These are phyloP conservation scores for Malania oleifera DNA, from an alignment of 164 flowering plant genomes.

Conservation along the genomic window DNA sequence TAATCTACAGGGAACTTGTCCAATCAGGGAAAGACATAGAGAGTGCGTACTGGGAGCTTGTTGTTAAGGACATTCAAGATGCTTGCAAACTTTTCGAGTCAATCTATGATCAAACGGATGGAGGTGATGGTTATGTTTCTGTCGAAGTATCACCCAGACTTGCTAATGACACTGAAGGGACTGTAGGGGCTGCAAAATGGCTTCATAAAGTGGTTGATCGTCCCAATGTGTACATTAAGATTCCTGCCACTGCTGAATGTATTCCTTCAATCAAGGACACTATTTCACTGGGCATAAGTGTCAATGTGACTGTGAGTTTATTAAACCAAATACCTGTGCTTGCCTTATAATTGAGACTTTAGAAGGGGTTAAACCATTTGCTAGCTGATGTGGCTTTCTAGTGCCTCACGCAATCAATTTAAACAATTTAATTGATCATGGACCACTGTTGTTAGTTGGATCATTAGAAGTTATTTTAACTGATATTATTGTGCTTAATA, in stretches of 20 bases:
- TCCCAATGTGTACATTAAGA: constrained; percentile 88
- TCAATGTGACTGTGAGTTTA: constrained; percentile 92
- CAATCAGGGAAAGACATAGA: constrained; percentile 80
- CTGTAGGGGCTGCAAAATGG: constrained; percentile 97
- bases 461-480: too few species aligned
- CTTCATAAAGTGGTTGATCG: constrained; percentile 79
- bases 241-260: constrained; percentile 92
- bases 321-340: too few species aligned
- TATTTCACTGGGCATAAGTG: constrained; percentile 84
- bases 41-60: constrained; percentile 94
- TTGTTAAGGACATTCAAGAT: constrained; percentile 97
- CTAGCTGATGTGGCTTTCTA: too few species aligned
- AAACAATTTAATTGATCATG: too few species aligned
- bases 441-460: too few species aligned
- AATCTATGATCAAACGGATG: constrained; percentile 88
- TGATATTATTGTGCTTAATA: too few species aligned
- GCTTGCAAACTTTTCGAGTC: constrained; percentile 94
- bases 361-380: too few species aligned
- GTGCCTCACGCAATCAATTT: too few species aligned
- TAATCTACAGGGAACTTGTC: constrained; percentile 69
- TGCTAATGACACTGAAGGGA: constrained; percentile 81
- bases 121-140: constrained; percentile 94
- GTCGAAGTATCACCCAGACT: constrained; percentile 97
- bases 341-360: too few species aligned
- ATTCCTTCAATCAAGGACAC: constrained; percentile 85